Evolutionary conservation across 805 yeast species (phyloP).

Genomic region (Vanderwaltozyma verrucispora): DNA sequence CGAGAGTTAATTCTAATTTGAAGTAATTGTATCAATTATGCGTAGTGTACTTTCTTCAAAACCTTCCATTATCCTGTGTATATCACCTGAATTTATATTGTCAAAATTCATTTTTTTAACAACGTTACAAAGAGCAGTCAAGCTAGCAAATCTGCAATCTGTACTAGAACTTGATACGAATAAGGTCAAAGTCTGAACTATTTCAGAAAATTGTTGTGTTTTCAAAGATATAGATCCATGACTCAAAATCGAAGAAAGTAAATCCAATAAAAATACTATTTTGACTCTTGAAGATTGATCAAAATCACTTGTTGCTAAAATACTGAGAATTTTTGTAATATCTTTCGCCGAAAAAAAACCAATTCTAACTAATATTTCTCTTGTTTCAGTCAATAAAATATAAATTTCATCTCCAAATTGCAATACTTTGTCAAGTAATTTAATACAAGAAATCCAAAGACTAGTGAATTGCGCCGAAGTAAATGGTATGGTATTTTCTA

Average conservation of each 20-base stretch:
- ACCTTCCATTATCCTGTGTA: too few relatives aligned
- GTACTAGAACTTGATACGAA: conserved; percentile 9
- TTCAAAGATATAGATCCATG: conserved; percentile 1
- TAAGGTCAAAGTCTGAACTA: conserved; percentile 14
- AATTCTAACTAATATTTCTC: conserved; percentile 10
- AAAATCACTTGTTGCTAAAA: conserved; percentile 5
- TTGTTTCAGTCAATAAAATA: conserved; percentile 16
- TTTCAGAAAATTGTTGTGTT: conserved; percentile 14
- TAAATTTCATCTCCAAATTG: conserved; percentile 19
- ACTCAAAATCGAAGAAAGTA: conserved; percentile 8
- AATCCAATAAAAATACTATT: conserved; percentile 13
- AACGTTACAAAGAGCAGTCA: conserved; percentile 8
- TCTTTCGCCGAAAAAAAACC: conserved; percentile 10
- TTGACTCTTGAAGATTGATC: conserved; percentile 5
- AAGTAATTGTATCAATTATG: too few relatives aligned
- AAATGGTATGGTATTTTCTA: neutral
- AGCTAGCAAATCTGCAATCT: conserved; percentile 18
- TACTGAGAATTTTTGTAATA: conserved; percentile 11
- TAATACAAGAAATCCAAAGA: conserved; percentile 15
- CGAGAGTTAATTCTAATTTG: too few relatives aligned
- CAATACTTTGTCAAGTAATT: conserved; percentile 12
- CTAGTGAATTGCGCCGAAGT: conserved; percentile 1
- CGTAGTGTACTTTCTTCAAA: too few relatives aligned
- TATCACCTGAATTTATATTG: neutral
- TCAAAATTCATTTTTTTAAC: neutral